Conservation (phyloP, 441 rosid genomes). For the Erysimum cheiri region DNA sequence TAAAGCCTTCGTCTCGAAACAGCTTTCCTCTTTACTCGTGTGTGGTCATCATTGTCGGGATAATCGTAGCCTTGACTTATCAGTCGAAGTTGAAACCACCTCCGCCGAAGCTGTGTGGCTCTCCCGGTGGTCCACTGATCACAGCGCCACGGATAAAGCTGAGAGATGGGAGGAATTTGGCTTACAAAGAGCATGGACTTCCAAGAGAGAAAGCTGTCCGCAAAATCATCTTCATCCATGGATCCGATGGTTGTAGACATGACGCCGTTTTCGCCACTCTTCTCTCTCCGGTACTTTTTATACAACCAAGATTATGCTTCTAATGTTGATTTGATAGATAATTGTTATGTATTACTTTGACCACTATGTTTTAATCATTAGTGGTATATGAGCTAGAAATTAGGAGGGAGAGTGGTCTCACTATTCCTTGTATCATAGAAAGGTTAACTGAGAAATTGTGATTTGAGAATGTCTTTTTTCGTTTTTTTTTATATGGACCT, state of each 20-base stretch:
- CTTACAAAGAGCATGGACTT: constrained; percentile 36
- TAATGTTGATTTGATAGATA: background rate
- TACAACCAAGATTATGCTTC: background rate
- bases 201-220: constrained; percentile 28
- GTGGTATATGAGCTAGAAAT: background rate
- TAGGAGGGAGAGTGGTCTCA: background rate
- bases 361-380: background rate
- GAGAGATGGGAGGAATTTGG: constrained; percentile 23
- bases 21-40: background rate
- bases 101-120: constrained; percentile 35
- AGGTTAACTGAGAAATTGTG: background rate
- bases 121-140: constrained; percentile 30
- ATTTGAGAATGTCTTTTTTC: background rate
- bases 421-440: background rate
- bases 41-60: constrained; percentile 16
- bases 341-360: background rate
- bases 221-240: constrained; percentile 48
- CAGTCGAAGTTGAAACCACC: constrained; percentile 22
- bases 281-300: constrained; percentile 51
- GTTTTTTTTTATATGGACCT: background rate
- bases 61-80: constrained; percentile 19
- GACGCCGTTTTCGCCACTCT: constrained; percentile 45
- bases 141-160: constrained; percentile 38
- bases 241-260: constrained; percentile 54
- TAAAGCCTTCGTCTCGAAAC: background rate